These are phyloP conservation scores for Nothopassalora personata DNA, from an alignment of 2,329 filamentous ascomycete species.

Conservation along the genomic window DNA sequence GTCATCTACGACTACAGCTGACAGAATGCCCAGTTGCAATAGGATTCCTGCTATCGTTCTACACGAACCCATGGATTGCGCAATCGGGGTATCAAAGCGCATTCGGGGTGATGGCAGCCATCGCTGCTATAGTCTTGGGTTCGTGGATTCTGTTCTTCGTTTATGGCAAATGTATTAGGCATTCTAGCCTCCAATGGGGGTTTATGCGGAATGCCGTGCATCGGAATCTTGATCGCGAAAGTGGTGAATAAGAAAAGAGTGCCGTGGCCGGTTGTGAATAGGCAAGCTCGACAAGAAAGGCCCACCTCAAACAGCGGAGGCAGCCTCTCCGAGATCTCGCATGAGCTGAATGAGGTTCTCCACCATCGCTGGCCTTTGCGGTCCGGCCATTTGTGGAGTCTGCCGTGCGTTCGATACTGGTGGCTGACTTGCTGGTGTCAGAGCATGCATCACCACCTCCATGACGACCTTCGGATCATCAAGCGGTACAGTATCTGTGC, in stretches of 20 bases:
- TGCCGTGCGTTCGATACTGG: constrained; percentile 4
- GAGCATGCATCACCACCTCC: constrained; percentile 18
- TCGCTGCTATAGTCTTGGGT: constrained; percentile 45
- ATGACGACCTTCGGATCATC: constrained; percentile 16
- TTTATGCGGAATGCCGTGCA: constrained; percentile 21
- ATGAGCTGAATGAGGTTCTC: constrained; percentile 20
- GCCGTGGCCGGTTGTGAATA: too few species aligned
- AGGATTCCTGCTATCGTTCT: constrained; percentile 56
- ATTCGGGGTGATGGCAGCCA: constrained; percentile 55
- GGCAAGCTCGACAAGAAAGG: neutral
- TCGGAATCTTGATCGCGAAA: constrained; percentile 7
- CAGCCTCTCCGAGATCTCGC: constrained; percentile 18
- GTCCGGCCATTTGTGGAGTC: constrained; percentile 3
- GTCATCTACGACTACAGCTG: neutral
- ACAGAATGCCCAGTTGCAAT: constrained; percentile 39
- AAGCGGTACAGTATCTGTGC: constrained; percentile 10
- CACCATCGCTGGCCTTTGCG: constrained; percentile 19
- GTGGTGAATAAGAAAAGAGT: constrained; percentile 1
- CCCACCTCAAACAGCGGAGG: constrained; percentile 10
- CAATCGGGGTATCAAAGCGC: constrained; percentile 47
- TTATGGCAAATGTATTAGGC: constrained; percentile 48
- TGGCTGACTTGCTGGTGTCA: constrained; percentile 15
- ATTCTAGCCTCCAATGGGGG: constrained; percentile 46
- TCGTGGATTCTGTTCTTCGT: constrained; percentile 49
- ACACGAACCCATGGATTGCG: constrained; percentile 55